A percentile compares a stretch with the other conserved stretches of the same genome.
Conservation (phyloP, 805 yeast species). For the Yamadazyma philogaea region DNA sequence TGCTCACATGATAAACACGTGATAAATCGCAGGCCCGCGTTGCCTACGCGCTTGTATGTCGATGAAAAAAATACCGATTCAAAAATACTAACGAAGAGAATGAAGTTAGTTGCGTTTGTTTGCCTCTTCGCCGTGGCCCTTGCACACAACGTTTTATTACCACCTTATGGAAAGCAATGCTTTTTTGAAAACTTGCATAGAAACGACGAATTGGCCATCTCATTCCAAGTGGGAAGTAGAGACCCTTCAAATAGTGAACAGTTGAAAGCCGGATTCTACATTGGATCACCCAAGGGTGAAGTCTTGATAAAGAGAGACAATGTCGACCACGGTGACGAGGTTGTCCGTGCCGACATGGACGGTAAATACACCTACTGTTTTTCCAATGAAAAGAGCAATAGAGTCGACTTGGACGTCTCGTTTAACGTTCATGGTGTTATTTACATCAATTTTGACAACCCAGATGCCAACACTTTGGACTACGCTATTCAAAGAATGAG, state of each 20-base stretch:
- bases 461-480: conserved; percentile 76
- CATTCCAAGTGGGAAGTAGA: conserved; percentile 93
- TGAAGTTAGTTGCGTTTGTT: conserved; percentile 14
- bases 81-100: background rate
- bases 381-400: conserved; percentile 73
- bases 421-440: conserved; percentile 94
- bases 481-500: conserved; percentile 73
- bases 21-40: background rate
- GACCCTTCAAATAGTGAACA: conserved; percentile 69
- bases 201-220: conserved; percentile 82
- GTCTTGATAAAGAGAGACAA: conserved; percentile 49
- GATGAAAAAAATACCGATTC: conserved; percentile 3
- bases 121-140: conserved; percentile 17
- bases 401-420: conserved; percentile 83
- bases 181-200: conserved; percentile 78
- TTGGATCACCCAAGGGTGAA: conserved; percentile 42
- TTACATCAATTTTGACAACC: conserved; percentile 75
- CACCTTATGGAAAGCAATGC: conserved; percentile 83
- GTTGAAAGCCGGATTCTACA: conserved; percentile 59
- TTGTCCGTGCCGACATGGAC: conserved; percentile 56
- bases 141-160: conserved; percentile 81
- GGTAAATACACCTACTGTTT: conserved; percentile 90
- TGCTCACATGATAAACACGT: background rate
- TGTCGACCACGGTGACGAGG: conserved; percentile 78
- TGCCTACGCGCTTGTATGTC: background rate